Evolutionary conservation across 2,329 filamentous ascomycete species (phyloP).

Genomic region (Plenodomus biglobosus): DNA sequence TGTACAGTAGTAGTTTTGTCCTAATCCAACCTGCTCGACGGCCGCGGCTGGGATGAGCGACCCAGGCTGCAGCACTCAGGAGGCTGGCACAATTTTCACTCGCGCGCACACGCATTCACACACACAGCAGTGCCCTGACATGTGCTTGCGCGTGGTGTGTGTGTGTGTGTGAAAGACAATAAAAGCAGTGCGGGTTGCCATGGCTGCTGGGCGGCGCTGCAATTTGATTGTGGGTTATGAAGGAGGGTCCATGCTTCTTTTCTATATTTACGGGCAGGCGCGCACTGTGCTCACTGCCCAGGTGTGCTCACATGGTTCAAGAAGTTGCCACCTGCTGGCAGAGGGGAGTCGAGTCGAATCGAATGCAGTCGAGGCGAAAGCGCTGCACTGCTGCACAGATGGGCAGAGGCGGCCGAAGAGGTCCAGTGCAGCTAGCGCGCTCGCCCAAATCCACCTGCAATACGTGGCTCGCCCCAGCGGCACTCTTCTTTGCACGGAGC

Average conservation of each 20-base stretch:
- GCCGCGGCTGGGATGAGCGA: constrained; percentile 31
- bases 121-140: too few species aligned
- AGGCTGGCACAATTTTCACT: neutral
- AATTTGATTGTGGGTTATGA: too few species aligned
- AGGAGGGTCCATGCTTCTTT: too few species aligned
- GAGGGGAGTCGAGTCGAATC: constrained; percentile 5
- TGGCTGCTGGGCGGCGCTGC: constrained; percentile 6
- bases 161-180: neutral
- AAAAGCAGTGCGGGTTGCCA: neutral
- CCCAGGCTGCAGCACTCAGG: constrained; percentile 23
- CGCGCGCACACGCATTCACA: too few species aligned
- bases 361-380: neutral
- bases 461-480: constrained; percentile 35
- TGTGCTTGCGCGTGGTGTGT: too few species aligned
- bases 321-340: too few species aligned
- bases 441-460: too few species aligned
- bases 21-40: constrained; percentile 12
- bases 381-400: constrained; percentile 7
- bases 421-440: neutral
- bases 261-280: constrained; percentile 20
- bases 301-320: too few species aligned
- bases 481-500: too few species aligned
- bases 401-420: constrained; percentile 2
- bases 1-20: too few species aligned
- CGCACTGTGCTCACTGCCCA: too few species aligned